Evolutionary conservation across 331 rosid genomes (phyloP), one percentile per base, ranked within the genome.

Genomic region (Arachis monticola): DNA sequence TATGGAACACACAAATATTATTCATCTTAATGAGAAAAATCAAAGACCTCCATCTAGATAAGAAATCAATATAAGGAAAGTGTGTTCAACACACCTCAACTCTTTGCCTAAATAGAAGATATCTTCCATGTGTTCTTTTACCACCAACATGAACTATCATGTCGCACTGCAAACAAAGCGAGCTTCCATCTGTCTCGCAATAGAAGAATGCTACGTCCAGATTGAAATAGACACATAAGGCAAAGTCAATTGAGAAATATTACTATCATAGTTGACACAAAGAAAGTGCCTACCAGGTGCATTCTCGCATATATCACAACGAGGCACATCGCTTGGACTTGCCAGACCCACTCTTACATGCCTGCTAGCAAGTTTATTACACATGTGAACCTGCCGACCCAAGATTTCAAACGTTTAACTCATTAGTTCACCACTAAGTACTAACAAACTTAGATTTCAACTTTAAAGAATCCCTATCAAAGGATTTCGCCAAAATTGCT

Each of bases 321-420:
- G 81, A 31, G 96, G 93, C 83, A 92, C 97, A 42, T 83, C 97
- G 67, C 97, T 92, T 17, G 99, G 99, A 87, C 84, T 83, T 8
- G 96, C 99, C 11, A 95, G 97, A 69, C 99, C 99, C 76, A 95
- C 99, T 78, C 99, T 83, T 7, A 95, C 93, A 80, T 95, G 99
- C 42, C 99, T 84, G 78, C 93, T 95, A 76, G 99, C 99, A 22
- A 95, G 89, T 84, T 94, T 94, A 81, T 94, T 94, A 77, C 99
- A 92, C 97, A 90, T 77, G 80, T 94, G 99, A 69, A 94, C 97
- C 99, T 94, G 83, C 68, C 78, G 71, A 13, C n/a, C 69, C 74
- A 76, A 68, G 76, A 65, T 61, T 63, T 71, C 48, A 67, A 79
- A 31, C 62, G 32, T 82, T 48, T 60, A 65, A 51, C 59, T 22